These are phyloP conservation scores for Geotrichum siamense DNA, from an alignment of 1,139 yeast species.

Conservation along the genomic window DNA sequence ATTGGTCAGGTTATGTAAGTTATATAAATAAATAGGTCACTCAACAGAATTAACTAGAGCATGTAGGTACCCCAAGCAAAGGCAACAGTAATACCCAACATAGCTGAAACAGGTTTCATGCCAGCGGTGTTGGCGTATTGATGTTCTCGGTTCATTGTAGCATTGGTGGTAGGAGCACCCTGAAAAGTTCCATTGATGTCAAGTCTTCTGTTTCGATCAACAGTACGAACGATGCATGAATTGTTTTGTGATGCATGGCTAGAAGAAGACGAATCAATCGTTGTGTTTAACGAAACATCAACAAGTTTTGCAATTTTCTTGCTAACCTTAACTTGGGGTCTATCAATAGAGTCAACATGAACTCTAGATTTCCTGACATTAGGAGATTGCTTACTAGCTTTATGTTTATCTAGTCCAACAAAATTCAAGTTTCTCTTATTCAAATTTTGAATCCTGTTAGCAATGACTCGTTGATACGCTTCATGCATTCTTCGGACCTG, in stretches of 20 bases:
- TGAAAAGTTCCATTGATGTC: slow-evolving; percentile 9
- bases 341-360: background rate
- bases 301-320: background rate
- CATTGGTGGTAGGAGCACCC: slow-evolving; percentile 2
- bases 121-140: slow-evolving; percentile 8
- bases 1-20: too few species aligned
- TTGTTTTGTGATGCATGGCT: background rate
- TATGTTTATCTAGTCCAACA: too few species aligned
- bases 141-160: background rate
- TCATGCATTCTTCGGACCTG: too few species aligned
- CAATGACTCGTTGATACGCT: too few species aligned
- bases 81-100: slow-evolving; percentile 12
- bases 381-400: too few species aligned
- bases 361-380: too few species aligned
- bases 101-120: slow-evolving; percentile 11
- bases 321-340: background rate
- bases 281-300: background rate
- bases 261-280: background rate
- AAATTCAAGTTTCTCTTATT: too few species aligned
- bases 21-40: too few species aligned
- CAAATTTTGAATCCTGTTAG: too few species aligned
- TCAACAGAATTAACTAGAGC: too few species aligned
- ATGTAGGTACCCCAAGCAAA: slow-evolving; percentile 11
- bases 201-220: slow-evolving; percentile 1
- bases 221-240: slow-evolving; percentile 3